phyloP scores from a whole-genome alignment of 2,329 filamentous ascomycete species.

The Stagonosporopsis chrysanthemi region DNA sequence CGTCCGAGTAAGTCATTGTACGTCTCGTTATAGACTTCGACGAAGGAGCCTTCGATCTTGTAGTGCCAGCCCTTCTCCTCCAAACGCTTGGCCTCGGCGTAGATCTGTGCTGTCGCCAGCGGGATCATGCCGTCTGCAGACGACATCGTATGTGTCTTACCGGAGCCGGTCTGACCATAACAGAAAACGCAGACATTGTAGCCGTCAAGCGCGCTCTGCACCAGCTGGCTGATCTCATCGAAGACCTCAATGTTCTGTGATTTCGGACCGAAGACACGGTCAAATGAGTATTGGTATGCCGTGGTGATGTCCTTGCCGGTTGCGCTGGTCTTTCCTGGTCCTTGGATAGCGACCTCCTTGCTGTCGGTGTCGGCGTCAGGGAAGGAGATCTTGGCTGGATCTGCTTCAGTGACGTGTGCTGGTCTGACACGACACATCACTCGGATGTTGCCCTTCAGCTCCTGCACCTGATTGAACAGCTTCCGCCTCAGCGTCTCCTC shows the following conservation, averaged over 20 bases:
- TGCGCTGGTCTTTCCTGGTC: conserved; percentile 83
- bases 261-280: conserved; percentile 84
- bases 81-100: conserved; percentile 81
- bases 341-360: conserved; percentile 84
- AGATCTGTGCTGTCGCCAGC: conserved; percentile 90
- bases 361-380: conserved; percentile 82
- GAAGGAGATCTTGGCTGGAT: conserved; percentile 77
- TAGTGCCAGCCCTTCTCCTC: conserved; percentile 95
- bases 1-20: conserved; percentile 86
- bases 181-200: conserved; percentile 99
- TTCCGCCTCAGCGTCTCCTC: conserved; percentile 91
- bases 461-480: conserved; percentile 96
- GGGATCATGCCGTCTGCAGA: conserved; percentile 97
- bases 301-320: conserved; percentile 79
- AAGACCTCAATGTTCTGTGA: conserved; percentile 88
- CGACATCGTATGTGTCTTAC: conserved; percentile 97
- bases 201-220: conserved; percentile 94
- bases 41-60: conserved; percentile 91
- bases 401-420: conserved; percentile 64
- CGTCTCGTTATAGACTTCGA: conserved; percentile 98
- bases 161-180: conserved; percentile 96
- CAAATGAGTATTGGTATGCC: conserved; percentile 86
- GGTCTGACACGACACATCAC: conserved; percentile 97
- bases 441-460: conserved; percentile 96
- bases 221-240: conserved; percentile 93